Conservation (phyloP, 2,329 filamentous ascomycete species). For the Verticillium zaregamsianum region DNA sequence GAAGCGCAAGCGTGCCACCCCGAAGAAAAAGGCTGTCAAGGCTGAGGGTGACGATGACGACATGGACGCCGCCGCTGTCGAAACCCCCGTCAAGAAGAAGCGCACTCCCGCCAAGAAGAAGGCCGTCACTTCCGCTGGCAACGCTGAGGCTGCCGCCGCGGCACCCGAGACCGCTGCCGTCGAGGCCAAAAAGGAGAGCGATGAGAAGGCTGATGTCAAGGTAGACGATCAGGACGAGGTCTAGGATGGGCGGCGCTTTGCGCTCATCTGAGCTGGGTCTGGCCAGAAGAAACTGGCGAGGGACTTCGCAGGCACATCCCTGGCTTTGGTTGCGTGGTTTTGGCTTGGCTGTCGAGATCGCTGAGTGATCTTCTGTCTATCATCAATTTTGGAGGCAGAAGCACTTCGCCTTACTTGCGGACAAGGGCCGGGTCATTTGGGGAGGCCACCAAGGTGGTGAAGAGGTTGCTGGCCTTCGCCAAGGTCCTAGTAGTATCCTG, state of each 20-base stretch:
- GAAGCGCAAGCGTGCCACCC: slow-evolving; percentile 8
- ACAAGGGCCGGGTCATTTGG: too few relatives aligned
- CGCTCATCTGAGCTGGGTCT: neutral
- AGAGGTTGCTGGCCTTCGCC: neutral
- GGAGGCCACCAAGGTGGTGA: neutral
- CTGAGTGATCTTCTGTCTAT: too few relatives aligned
- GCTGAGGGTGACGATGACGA: neutral
- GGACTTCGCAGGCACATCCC: neutral
- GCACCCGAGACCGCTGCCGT: neutral
- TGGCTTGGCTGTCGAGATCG: neutral
- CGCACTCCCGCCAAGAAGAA: slow-evolving; percentile 2
- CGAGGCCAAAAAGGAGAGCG: neutral
- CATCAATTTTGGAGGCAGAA: too few relatives aligned
- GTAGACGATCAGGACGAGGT: slow-evolving; percentile 1
- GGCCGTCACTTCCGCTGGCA: neutral
- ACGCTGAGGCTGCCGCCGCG: slow-evolving; percentile 1
- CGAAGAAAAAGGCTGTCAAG: slow-evolving; percentile 3
- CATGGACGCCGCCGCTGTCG: neutral
- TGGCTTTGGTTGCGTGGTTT: neutral
- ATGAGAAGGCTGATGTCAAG: slow-evolving; percentile 8
- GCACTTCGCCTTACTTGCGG: too few relatives aligned
- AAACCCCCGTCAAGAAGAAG: slow-evolving; percentile 11
- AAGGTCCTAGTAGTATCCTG: neutral
- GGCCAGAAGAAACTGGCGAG: neutral
- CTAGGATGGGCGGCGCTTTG: neutral